phyloP scores from a whole-genome alignment of 169 alveolate species.

The Eimeria sp. region DNA sequence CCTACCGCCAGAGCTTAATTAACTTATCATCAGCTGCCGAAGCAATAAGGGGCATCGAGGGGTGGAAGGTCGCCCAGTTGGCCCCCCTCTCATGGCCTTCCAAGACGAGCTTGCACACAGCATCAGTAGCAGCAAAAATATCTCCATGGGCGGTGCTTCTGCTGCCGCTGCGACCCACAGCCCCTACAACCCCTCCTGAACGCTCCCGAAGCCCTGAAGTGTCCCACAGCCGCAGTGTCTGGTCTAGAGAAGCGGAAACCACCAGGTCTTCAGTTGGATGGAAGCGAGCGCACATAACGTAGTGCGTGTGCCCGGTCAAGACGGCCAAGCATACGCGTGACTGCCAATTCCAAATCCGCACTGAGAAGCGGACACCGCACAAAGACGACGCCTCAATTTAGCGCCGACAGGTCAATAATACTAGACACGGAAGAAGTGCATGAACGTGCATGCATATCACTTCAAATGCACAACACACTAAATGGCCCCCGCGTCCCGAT shows the following conservation, averaged over 20 bases:
- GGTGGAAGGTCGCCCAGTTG: constrained; percentile 98
- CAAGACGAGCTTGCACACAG: constrained; percentile 94
- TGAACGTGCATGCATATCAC: neutral
- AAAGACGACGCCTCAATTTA: neutral
- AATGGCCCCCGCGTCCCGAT: neutral
- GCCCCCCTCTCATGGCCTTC: constrained; percentile 99
- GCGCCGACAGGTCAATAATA: neutral
- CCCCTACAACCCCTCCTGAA: constrained; percentile 88
- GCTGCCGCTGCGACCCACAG: constrained; percentile 58
- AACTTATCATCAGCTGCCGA: constrained; percentile 92
- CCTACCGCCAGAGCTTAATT: constrained; percentile 89
- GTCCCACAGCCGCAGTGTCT: constrained; percentile 98
- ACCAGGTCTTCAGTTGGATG: constrained; percentile 97
- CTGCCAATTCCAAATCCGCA: constrained; percentile 99
- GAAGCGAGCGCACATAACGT: constrained; percentile 98
- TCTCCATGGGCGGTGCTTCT: constrained; percentile 85
- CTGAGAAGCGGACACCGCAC: constrained; percentile 65
- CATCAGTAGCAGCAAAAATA: constrained; percentile 95
- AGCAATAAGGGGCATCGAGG: constrained; percentile 94
- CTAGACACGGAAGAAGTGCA: neutral
- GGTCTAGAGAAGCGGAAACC: constrained; percentile 96
- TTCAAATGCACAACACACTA: neutral
- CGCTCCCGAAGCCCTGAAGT: constrained; percentile 94
- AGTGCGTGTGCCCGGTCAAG: constrained; percentile 97
- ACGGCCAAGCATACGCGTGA: constrained; percentile 92